These are phyloP conservation scores for Leucaena leucocephala DNA, from an alignment of 306 rosid genomes.

Conservation along the genomic window DNA sequence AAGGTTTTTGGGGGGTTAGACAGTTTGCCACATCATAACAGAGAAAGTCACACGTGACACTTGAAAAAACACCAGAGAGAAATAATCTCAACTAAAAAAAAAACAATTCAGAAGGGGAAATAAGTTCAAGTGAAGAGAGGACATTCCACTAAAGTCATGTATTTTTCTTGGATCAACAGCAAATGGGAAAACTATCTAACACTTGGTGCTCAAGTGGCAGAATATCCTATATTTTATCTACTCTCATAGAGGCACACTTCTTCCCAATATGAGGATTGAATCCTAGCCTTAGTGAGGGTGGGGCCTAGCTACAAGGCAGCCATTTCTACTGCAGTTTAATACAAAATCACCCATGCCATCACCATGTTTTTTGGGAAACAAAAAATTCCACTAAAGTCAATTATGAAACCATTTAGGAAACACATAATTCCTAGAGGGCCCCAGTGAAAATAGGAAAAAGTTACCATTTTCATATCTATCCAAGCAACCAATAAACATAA, in stretches of 20 bases:
- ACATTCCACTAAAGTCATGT: background rate
- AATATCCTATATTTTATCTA: background rate
- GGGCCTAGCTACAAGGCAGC: background rate
- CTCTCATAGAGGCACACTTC: background rate
- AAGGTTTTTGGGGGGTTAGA: background rate
- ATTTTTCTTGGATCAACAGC: background rate
- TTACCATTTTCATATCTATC: background rate
- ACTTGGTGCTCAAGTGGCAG: background rate
- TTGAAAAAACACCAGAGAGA: background rate
- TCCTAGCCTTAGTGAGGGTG: background rate
- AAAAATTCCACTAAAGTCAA: background rate
- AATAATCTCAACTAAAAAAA: background rate
- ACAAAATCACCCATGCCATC: background rate
- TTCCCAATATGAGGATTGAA: background rate
- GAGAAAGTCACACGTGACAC: background rate
- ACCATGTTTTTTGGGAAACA: background rate
- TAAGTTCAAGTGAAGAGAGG: background rate
- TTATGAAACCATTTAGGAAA: slow-evolving; percentile 3
- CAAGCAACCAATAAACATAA: background rate
- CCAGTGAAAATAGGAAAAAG: background rate
- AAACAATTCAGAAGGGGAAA: background rate
- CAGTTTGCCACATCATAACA: background rate
- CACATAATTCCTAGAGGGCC: background rate
- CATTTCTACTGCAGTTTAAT: background rate
- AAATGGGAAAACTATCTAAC: background rate